Evolutionary conservation across 352 stramenopile genomes (phyloP), one percentile per base, ranked within the genome.

Genomic region (Phytophthora citricola): DNA sequence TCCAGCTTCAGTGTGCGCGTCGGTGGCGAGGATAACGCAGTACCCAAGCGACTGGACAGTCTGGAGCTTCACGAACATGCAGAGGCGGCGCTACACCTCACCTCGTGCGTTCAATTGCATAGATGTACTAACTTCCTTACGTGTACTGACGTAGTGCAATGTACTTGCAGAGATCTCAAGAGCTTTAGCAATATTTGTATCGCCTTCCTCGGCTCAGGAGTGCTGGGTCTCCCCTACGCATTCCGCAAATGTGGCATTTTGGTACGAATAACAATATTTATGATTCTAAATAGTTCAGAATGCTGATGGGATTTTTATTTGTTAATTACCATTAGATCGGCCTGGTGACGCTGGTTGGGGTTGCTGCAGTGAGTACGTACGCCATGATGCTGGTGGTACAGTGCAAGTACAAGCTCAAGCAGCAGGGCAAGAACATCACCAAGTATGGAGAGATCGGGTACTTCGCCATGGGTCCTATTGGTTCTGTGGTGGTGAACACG

Each of bases 141-240:
- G 8, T 34, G 6, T 34, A 11, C 31, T 34, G 31, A 34, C 31
- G 9, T 34, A 1, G 31, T 34, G 9, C 31, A 12, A 34, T 34
- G 8, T 34, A 34, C 8, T 31, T 55, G 17, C 50, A 87, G 79
- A 7, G 83, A 91, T 58, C 40, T 76, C 12, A 83, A 83, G 48
- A 87, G 74, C 41, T 93, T 93, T 54, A 69, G 76, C n/a, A 93
- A 93, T 58, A 85, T 79, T 17, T 85, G 96, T 56, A 98, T 98
- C 65, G 90, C 87, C 14, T 98, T 98, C 75, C 79, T 98, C 0
- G 93, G 93, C 22, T 96, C 93, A 5, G 93, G 93, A 27, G 84
- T 98, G 9, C 73, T 98, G 20, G 93, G 92, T 0, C 67, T 98
- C 7, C 93, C 93, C 8, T 96, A 92, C 71, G 93, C 92, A 17